Evolutionary conservation across 108 stramenopile species (phyloP).

Genomic region (Parietichytrium sp.): DNA sequence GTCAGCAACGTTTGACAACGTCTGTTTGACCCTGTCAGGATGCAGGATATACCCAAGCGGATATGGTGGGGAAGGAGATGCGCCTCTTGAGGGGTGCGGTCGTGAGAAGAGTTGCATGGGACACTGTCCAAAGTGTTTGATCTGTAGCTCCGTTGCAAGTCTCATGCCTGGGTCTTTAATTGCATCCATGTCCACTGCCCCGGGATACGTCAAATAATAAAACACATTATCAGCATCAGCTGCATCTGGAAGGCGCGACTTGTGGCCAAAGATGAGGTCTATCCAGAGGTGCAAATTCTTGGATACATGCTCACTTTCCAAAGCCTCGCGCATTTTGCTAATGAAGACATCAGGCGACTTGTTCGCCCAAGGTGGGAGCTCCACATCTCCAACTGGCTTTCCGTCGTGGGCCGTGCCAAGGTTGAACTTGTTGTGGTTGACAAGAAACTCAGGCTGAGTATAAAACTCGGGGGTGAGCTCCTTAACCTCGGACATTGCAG

Average conservation of each 20-base stretch:
- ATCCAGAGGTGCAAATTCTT: conserved; percentile 87
- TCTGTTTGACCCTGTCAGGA: too few relatives aligned
- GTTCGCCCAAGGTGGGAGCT: conserved; percentile 67
- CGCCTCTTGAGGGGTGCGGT: conserved; percentile 53
- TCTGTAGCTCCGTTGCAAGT: conserved; percentile 75
- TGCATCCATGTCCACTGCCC: conserved; percentile 85
- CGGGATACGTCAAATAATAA: conserved; percentile 95
- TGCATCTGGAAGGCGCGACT: conserved; percentile 83
- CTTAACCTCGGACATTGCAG: conserved; percentile 59
- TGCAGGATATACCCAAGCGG: not conserved
- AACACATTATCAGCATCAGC: conserved; percentile 81
- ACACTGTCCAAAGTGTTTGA: conserved; percentile 65
- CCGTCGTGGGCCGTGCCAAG: conserved; percentile 47
- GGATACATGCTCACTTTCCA: conserved; percentile 84
- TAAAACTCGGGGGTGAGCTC: conserved; percentile 67
- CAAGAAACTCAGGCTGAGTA: conserved; percentile 54
- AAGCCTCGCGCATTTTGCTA: conserved; percentile 50
- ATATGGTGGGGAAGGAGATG: not conserved
- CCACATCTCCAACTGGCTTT: conserved; percentile 55
- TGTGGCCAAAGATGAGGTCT: conserved; percentile 94
- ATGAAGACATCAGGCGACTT: conserved; percentile 46
- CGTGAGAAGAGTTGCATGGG: conserved; percentile 57
- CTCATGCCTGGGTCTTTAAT: conserved; percentile 82
- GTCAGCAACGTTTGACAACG: too few relatives aligned
- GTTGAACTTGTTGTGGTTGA: conserved; percentile 51